Conservation (phyloP, 2,329 filamentous ascomycete species). For the Hymenotorrendiella dingleyae region DNA sequence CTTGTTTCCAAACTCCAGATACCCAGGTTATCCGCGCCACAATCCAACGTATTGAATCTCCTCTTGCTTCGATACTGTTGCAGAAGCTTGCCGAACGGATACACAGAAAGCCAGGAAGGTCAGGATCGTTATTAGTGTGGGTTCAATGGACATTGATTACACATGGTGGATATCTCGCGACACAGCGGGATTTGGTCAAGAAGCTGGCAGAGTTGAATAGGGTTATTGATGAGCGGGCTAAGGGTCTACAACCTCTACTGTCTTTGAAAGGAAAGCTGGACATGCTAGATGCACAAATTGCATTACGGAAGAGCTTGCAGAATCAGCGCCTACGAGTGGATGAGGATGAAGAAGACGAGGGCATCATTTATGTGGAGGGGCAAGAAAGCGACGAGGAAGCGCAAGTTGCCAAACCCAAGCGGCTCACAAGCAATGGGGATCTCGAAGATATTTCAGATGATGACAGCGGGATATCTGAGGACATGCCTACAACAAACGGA, state of each 20-base stretch:
- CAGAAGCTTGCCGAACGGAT: slow-evolving; percentile 81
- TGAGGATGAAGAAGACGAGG: slow-evolving; percentile 43
- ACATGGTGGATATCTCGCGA: slow-evolving; percentile 85
- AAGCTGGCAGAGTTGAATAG: slow-evolving; percentile 74
- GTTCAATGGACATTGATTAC: slow-evolving; percentile 91
- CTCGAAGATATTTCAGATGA: slow-evolving; percentile 24
- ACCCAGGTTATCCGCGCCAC: slow-evolving; percentile 74
- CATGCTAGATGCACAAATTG: slow-evolving; percentile 86
- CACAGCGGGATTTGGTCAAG: slow-evolving; percentile 75
- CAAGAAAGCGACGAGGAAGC: slow-evolving; percentile 55
- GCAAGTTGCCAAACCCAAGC: slow-evolving; percentile 41
- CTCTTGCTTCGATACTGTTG: slow-evolving; percentile 72
- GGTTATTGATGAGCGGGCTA: slow-evolving; percentile 80
- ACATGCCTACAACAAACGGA: slow-evolving; percentile 37
- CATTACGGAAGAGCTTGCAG: slow-evolving; percentile 67
- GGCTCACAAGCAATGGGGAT: slow-evolving; percentile 17
- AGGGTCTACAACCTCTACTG: slow-evolving; percentile 74
- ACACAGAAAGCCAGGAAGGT: slow-evolving; percentile 79
- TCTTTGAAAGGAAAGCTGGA: slow-evolving; percentile 93
- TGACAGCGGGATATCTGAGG: slow-evolving; percentile 30
- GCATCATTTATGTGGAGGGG: slow-evolving; percentile 83
- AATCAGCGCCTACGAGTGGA: slow-evolving; percentile 35
- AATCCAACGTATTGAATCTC: slow-evolving; percentile 83
- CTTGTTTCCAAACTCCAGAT: slow-evolving; percentile 79
- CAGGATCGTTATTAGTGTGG: slow-evolving; percentile 88